Evolutionary conservation across 2,329 filamentous ascomycete species (phyloP).

Genomic region (Phaeosphaeriaceae sp.): DNA sequence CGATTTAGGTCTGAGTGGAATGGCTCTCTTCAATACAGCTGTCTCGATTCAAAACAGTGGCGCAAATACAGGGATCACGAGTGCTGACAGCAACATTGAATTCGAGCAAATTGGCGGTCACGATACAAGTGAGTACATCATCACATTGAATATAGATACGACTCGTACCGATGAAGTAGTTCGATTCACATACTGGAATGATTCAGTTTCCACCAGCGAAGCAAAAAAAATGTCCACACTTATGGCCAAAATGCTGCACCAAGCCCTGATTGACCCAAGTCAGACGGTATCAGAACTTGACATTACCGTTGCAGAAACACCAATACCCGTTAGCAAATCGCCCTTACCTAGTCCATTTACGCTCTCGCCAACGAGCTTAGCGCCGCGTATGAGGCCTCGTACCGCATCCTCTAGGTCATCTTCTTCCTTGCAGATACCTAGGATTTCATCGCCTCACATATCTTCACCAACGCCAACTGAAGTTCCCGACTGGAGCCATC

Average conservation of each 20-base stretch:
- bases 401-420: constrained; percentile 15
- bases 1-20: constrained; percentile 44
- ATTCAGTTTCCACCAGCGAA: constrained; percentile 35
- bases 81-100: constrained; percentile 20
- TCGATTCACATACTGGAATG: constrained; percentile 42
- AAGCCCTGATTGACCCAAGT: constrained; percentile 26
- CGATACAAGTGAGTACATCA: constrained; percentile 42
- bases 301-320: constrained; percentile 12
- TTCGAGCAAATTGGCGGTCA: constrained; percentile 39
- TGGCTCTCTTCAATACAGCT: constrained; percentile 57
- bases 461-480: constrained; percentile 6
- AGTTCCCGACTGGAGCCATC: constrained; percentile 33
- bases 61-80: constrained; percentile 7
- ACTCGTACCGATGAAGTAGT: constrained; percentile 38
- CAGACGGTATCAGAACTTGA: constrained; percentile 38
- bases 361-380: constrained; percentile 3
- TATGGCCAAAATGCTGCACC: constrained; percentile 34
- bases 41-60: constrained; percentile 44
- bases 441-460: constrained; percentile 17
- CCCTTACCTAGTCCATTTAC: constrained; percentile 4
- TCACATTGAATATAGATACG: constrained; percentile 43
- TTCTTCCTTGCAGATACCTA: constrained; percentile 25
- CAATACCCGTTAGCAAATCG: background rate
- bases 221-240: constrained; percentile 33
- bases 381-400: constrained; percentile 1